Percentiles rank a stretch among this genome's conserved stretches.
phyloP scores from a whole-genome alignment of 2,329 filamentous ascomycete species.

The Alternaria viburni region DNA sequence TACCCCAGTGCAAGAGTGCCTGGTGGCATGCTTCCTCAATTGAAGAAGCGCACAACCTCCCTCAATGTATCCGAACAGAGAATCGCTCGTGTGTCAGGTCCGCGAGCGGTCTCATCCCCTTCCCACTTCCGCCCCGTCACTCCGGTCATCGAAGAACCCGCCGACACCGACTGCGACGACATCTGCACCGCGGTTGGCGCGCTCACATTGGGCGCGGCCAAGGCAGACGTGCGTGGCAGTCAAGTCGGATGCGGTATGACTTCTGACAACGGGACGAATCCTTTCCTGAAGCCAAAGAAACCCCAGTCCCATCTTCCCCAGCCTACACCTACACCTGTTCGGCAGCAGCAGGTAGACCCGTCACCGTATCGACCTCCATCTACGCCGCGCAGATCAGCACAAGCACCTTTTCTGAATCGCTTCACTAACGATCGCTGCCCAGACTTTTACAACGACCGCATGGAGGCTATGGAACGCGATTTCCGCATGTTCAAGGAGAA shows the following conservation, averaged over 20 bases:
- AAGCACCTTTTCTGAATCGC: slow-evolving; percentile 69
- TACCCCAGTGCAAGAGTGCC: slow-evolving; percentile 37
- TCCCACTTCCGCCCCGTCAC: slow-evolving; percentile 27
- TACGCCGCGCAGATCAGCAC: slow-evolving; percentile 45
- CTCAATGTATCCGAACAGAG: slow-evolving; percentile 22
- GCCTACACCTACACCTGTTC: slow-evolving; percentile 30
- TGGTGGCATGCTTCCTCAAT: slow-evolving; percentile 31
- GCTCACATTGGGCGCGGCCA: slow-evolving; percentile 33
- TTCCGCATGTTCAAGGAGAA: slow-evolving; percentile 75
- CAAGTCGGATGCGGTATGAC: slow-evolving; percentile 34
- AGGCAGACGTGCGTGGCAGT: slow-evolving; percentile 22
- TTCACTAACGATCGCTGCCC: slow-evolving; percentile 72
- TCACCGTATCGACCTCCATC: slow-evolving; percentile 23
- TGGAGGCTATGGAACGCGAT: slow-evolving; percentile 77
- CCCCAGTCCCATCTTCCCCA: slow-evolving; percentile 31
- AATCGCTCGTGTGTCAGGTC: slow-evolving; percentile 18
- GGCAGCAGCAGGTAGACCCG: slow-evolving; percentile 14
- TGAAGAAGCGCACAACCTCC: slow-evolving; percentile 25
- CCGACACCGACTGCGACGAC: slow-evolving; percentile 36
- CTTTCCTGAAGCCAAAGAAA: slow-evolving; percentile 29
- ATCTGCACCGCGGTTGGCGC: slow-evolving; percentile 32
- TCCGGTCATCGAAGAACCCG: slow-evolving; percentile 36
- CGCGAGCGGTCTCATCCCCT: slow-evolving; percentile 36
- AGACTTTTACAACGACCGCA: slow-evolving; percentile 80
- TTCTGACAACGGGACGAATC: slow-evolving; percentile 35